Conservation (phyloP, 306 rosid genomes). For the Cicer cuneatum region DNA sequence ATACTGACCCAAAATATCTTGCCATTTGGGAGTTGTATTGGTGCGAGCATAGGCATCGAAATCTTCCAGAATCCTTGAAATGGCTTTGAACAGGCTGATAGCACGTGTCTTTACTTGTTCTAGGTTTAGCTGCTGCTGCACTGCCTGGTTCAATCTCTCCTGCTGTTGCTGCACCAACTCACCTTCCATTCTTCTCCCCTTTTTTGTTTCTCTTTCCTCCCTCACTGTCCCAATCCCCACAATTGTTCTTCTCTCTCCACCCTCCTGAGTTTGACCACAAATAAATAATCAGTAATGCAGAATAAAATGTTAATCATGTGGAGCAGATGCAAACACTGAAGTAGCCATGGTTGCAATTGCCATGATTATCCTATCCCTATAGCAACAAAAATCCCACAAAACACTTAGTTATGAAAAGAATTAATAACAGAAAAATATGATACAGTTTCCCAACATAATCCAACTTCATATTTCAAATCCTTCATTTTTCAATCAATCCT, state of each 20-base stretch:
- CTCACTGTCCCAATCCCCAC: background rate
- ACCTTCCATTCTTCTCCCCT: conserved; percentile 54
- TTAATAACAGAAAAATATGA: conserved; percentile 25
- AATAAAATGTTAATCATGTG: background rate
- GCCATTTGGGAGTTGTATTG: conserved; percentile 91
- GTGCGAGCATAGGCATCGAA: conserved; percentile 76
- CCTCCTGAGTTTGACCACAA: background rate
- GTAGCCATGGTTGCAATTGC: conserved; percentile 96
- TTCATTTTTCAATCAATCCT: conserved; percentile 15
- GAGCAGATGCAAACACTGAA: conserved; percentile 92
- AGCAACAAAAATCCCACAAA: conserved; percentile 7
- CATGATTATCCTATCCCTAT: conserved; percentile 61
- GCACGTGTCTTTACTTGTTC: conserved; percentile 84
- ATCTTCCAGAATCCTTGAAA: conserved; percentile 84
- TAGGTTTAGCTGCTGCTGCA: conserved; percentile 83
- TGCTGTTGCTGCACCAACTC: conserved; percentile 44
- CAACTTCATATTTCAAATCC: conserved; percentile 42
- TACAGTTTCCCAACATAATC: conserved; percentile 1
- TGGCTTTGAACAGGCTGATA: conserved; percentile 75
- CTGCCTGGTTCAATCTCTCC: conserved; percentile 80
- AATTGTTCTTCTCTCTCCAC: background rate
- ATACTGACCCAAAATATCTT: conserved; percentile 85
- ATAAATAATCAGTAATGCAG: background rate
- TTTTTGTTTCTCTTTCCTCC: background rate
- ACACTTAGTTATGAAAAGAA: background rate